Percentiles rank a stretch among this genome's conserved stretches.
phyloP scores from a whole-genome alignment of 306 rosid species.

The Castanea sativa region DNA sequence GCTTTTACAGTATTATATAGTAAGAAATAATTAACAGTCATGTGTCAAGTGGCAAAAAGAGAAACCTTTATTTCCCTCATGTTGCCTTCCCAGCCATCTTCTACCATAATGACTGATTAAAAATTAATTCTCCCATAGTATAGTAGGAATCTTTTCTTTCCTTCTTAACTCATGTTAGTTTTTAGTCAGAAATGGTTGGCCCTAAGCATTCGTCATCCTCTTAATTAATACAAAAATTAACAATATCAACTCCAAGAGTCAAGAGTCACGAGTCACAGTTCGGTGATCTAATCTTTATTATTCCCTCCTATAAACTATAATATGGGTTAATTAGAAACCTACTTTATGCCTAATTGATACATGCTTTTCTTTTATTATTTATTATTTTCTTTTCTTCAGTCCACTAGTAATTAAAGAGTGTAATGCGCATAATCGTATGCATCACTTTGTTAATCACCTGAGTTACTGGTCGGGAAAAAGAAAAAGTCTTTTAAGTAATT shows the following conservation, averaged over 20 bases:
- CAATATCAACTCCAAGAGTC: not conserved
- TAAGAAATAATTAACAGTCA: no score
- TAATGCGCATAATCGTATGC: not conserved
- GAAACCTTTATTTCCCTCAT: not conserved
- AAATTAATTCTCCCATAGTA: not conserved
- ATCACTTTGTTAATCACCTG: not conserved
- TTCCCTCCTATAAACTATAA: not conserved
- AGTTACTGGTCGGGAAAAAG: no score
- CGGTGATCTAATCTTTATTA: not conserved
- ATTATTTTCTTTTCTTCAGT: not conserved
- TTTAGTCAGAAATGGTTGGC: not conserved
- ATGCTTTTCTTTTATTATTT: no score
- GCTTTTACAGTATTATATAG: not conserved
- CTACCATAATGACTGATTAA: not conserved
- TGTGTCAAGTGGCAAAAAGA: no score
- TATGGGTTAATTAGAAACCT: not conserved
- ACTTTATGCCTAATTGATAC: not conserved
- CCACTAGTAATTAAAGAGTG: not conserved
- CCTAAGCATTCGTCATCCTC: not conserved
- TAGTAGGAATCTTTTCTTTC: not conserved
- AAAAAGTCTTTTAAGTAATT: no score
- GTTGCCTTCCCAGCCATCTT: not conserved
- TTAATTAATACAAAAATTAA: not conserved
- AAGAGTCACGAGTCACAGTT: not conserved
- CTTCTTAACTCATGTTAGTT: not conserved